phyloP scores from a whole-genome alignment of 768 basidiomycete genomes.

The Fomitopsis pulvina region DNA sequence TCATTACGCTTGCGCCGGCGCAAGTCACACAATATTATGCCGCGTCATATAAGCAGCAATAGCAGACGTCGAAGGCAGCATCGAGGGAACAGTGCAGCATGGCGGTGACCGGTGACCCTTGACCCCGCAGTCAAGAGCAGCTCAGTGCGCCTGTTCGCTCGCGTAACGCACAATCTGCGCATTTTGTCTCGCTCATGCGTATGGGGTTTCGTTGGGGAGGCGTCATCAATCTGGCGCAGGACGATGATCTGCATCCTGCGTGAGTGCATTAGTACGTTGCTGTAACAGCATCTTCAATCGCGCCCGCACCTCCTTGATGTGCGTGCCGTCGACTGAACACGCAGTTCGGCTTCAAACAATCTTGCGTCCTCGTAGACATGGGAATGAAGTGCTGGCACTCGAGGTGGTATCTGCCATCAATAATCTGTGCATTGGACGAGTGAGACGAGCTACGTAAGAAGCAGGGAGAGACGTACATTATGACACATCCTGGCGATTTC shows the following conservation, averaged over 20 bases:
- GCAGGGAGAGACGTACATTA: conserved; percentile 44
- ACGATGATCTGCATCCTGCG: conserved; percentile 41
- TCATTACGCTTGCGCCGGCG: conserved; percentile 5
- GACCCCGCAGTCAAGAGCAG: conserved; percentile 9
- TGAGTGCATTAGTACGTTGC: neutral
- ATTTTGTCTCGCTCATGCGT: conserved; percentile 51
- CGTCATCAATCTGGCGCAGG: conserved; percentile 60
- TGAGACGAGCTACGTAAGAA: conserved; percentile 2
- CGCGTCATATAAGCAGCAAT: neutral
- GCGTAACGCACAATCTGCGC: conserved; percentile 29
- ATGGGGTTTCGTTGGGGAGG: conserved; percentile 66
- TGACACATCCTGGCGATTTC: conserved; percentile 51
- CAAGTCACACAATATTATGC: neutral
- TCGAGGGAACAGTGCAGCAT: neutral
- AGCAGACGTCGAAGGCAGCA: neutral
- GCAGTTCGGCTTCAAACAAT: conserved; percentile 59
- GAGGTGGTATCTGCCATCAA: conserved; percentile 70
- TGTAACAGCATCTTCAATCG: neutral
- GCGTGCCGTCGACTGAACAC: conserved; percentile 63
- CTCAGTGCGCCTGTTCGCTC: conserved; percentile 19
- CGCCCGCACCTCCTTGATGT: conserved; percentile 44
- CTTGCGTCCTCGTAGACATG: conserved; percentile 63
- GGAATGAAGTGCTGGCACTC: conserved; percentile 65
- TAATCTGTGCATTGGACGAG: conserved; percentile 38
- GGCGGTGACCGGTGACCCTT: neutral